These are phyloP conservation scores for Ascochyta fabae DNA, from an alignment of 2,329 filamentous ascomycete genomes.

Conservation along the genomic window DNA sequence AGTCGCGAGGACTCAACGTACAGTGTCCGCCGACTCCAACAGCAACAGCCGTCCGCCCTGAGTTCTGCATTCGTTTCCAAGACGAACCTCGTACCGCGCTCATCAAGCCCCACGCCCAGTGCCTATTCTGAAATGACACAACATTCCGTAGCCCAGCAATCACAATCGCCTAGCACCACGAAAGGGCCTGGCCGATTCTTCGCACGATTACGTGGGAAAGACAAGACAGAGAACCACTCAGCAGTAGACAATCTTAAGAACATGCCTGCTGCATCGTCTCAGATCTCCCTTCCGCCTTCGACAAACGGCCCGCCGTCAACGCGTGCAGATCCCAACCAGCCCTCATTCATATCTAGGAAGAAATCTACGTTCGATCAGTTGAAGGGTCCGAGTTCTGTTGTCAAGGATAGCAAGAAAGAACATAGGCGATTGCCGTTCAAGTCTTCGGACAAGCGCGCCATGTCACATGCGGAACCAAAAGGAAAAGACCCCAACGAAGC, in stretches of 20 bases:
- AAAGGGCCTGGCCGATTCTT: conserved; percentile 58
- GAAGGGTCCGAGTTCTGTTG: conserved; percentile 28
- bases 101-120: conserved; percentile 83
- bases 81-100: conserved; percentile 63
- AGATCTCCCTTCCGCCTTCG: conserved; percentile 48
- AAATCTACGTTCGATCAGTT: conserved; percentile 28
- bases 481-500: conserved; percentile 56
- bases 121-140: conserved; percentile 65
- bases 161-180: conserved; percentile 63
- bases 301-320: conserved; percentile 35
- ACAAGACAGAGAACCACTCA: conserved; percentile 54
- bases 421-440: conserved; percentile 61
- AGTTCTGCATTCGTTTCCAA: conserved; percentile 59
- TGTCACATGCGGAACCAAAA: conserved; percentile 30
- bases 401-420: conserved; percentile 37
- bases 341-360: conserved; percentile 33
- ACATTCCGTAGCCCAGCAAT: conserved; percentile 58
- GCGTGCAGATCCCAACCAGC: conserved; percentile 40
- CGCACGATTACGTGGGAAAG: conserved; percentile 59
- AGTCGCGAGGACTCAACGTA: conserved; percentile 76
- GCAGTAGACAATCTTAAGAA: conserved; percentile 48
- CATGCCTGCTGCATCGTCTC: conserved; percentile 46
- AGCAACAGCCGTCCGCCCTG: conserved; percentile 56
- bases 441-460: conserved; percentile 42
- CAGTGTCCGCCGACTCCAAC: conserved; percentile 52